Conservation (phyloP, 176 grass and related monocot genomes). For the Lolium multiflorum region DNA sequence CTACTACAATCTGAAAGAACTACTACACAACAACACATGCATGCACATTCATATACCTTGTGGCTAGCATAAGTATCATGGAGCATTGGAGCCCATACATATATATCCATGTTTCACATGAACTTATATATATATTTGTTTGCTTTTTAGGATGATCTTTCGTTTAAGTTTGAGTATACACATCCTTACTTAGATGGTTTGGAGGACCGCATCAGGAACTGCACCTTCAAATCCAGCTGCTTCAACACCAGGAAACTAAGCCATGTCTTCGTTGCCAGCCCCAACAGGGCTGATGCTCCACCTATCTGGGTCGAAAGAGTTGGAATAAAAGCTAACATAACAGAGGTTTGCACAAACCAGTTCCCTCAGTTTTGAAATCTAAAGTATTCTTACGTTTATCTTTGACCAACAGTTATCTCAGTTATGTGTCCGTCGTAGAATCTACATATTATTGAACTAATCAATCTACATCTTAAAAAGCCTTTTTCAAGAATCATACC, state of each 20-base stretch:
- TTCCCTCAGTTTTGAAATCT: background rate
- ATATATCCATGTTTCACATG: background rate
- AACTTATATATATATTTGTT: background rate
- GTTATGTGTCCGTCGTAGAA: too few relatives aligned
- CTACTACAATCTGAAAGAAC: too few relatives aligned
- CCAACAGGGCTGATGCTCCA: slow-evolving; percentile 77
- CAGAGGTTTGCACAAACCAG: slow-evolving; percentile 58
- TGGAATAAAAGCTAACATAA: slow-evolving; percentile 95
- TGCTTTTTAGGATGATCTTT: slow-evolving; percentile 70
- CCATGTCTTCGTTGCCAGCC: slow-evolving; percentile 86
- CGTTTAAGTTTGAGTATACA: slow-evolving; percentile 88
- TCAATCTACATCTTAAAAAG: too few relatives aligned
- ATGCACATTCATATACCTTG: background rate
- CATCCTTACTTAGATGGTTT: slow-evolving; percentile 97
- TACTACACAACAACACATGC: too few relatives aligned
- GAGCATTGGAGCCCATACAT: background rate
- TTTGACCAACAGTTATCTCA: background rate
- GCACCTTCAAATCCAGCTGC: slow-evolving; percentile 86
- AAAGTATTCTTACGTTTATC: too few relatives aligned
- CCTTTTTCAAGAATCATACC: too few relatives aligned
- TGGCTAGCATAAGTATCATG: background rate
- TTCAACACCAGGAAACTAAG: slow-evolving; percentile 93
- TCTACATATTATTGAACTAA: too few relatives aligned
- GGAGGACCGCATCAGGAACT: slow-evolving; percentile 68
- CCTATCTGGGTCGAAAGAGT: slow-evolving; percentile 89